A percentile compares a stretch with the other conserved stretches of the same genome.
Conservation (phyloP, 345 rosid species). For the Eucalyptus sp. region DNA sequence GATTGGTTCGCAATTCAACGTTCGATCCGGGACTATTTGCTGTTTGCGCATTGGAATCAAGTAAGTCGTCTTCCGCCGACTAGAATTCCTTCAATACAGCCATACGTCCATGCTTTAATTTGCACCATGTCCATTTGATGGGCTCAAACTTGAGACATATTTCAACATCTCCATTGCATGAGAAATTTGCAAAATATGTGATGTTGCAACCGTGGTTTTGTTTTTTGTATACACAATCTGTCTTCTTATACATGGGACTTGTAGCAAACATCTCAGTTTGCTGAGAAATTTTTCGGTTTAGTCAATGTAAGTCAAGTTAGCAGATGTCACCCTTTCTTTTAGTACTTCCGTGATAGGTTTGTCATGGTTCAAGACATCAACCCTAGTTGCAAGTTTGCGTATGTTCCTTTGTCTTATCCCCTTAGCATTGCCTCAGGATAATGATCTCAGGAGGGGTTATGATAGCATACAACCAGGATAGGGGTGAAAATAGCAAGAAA, state of each 20-base stretch:
- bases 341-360: background rate
- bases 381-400: background rate
- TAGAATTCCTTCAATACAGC: no score
- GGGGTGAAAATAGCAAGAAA: background rate
- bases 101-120: no score
- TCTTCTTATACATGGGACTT: background rate
- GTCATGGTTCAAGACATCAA: background rate
- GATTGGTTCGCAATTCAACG: no score
- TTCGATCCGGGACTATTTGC: no score
- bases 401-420: background rate
- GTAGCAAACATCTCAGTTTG: background rate
- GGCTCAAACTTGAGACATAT: no score
- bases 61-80: no score
- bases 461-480: background rate
- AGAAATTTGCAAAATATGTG: no score
- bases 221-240: no score
- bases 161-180: no score
- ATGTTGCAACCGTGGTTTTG: no score
- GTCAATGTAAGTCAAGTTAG: background rate
- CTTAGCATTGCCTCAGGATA: background rate
- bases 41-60: no score
- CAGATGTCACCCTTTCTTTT: background rate
- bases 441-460: background rate
- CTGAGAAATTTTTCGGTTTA: background rate
- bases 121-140: no score